Conservation (phyloP, 352 stramenopile species). For the Globisporangium sylvaticum region DNA sequence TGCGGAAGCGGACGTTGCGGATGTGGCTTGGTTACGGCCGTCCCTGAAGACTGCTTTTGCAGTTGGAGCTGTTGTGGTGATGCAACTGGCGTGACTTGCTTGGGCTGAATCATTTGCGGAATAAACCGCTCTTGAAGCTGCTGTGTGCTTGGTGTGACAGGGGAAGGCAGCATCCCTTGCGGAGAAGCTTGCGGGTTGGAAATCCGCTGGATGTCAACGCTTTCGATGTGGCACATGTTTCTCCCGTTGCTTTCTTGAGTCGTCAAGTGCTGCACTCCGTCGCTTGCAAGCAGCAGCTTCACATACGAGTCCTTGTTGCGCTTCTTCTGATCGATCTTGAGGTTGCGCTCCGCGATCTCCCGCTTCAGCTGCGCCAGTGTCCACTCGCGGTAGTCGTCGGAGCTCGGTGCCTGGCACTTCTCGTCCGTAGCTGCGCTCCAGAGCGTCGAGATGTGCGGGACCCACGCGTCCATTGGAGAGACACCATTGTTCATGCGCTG, state of each 20-base stretch:
- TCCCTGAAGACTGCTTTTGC: neutral
- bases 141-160: neutral
- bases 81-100: neutral
- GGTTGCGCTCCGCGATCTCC: slow-evolving; percentile 46
- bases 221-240: neutral
- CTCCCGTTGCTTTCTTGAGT: neutral
- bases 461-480: slow-evolving; percentile 18
- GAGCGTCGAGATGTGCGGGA: slow-evolving; percentile 29
- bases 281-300: slow-evolving; percentile 28
- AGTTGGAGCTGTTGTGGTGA: neutral
- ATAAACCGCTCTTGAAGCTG: neutral
- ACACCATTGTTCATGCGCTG: neutral
- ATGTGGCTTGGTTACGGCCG: neutral
- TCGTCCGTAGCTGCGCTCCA: slow-evolving; percentile 45
- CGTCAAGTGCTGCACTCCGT: slow-evolving; percentile 13
- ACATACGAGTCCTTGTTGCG: slow-evolving; percentile 50
- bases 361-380: slow-evolving; percentile 46
- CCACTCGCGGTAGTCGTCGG: slow-evolving; percentile 57
- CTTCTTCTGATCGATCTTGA: slow-evolving; percentile 39
- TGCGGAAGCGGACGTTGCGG: neutral
- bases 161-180: neutral
- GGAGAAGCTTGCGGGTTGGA: neutral
- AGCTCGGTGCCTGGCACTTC: slow-evolving; percentile 33
- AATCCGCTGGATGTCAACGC: slow-evolving; percentile 5
- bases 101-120: neutral